These are phyloP conservation scores for Rhodotorula toruloides DNA, from an alignment of 768 basidiomycete species.

Conservation along the genomic window DNA sequence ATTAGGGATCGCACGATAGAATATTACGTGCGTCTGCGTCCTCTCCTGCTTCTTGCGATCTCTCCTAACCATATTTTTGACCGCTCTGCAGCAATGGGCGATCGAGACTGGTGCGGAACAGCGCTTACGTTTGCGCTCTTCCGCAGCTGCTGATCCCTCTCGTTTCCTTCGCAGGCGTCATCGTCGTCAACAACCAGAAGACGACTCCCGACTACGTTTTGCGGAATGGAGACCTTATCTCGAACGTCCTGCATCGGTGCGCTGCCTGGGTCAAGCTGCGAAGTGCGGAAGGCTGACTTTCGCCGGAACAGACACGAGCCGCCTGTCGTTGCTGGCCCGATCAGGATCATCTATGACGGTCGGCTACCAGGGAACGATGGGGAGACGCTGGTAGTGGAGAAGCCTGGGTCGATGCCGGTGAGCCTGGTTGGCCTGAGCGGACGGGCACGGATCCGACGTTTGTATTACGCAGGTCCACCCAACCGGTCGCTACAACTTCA, in stretches of 20 bases:
- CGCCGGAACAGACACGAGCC: constrained; percentile 82
- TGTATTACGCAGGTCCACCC: constrained; percentile 51
- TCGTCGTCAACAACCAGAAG: constrained; percentile 84
- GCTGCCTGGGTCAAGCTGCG: background rate
- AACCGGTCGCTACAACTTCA: constrained; percentile 80
- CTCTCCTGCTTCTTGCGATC: background rate
- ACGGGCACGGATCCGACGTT: too few relatives aligned
- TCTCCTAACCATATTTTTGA: too few relatives aligned
- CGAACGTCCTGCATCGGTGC: constrained; percentile 39
- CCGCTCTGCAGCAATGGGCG: constrained; percentile 29
- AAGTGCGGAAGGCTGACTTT: too few relatives aligned
- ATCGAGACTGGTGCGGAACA: constrained; percentile 34
- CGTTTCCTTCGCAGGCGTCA: constrained; percentile 70
- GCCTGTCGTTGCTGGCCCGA: constrained; percentile 76
- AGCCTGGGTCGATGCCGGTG: constrained; percentile 90
- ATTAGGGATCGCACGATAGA: constrained; percentile 33
- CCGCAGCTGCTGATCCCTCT: background rate
- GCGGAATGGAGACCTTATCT: constrained; percentile 63
- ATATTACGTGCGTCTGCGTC: constrained; percentile 29
- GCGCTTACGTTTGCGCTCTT: background rate
- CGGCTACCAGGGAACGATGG: constrained; percentile 53
- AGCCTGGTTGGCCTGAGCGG: constrained; percentile 4
- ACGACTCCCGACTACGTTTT: constrained; percentile 74
- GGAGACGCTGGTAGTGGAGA: constrained; percentile 85
- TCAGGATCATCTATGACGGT: constrained; percentile 62